phyloP scores from a whole-genome alignment of 345 rosid species.

The Aegle marmelos region DNA sequence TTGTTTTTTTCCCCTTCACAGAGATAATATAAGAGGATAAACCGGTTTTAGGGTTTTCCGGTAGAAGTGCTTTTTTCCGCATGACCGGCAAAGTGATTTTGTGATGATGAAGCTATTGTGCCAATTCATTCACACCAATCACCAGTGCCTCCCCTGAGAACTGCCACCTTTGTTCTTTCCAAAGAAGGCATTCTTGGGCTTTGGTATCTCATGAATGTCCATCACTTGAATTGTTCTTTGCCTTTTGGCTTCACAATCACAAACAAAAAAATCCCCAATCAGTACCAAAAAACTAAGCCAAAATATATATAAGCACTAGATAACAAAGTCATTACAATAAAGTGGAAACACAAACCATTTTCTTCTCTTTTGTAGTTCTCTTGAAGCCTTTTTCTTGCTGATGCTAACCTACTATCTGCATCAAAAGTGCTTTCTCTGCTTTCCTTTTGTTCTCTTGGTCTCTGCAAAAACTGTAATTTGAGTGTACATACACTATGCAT shows the following conservation, averaged over 20 bases:
- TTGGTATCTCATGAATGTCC: slow-evolving; percentile 97
- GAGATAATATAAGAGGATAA: slow-evolving; percentile 9
- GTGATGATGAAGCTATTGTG: neutral
- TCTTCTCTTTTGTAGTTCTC: slow-evolving; percentile 83
- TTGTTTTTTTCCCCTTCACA: slow-evolving; percentile 8
- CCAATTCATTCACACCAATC: slow-evolving; percentile 29
- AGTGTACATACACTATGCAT: neutral
- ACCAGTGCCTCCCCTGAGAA: slow-evolving; percentile 96
- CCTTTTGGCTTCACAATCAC: slow-evolving; percentile 76
- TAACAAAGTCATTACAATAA: neutral
- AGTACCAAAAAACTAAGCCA: neutral
- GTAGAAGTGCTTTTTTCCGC: neutral
- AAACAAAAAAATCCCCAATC: slow-evolving; percentile 3
- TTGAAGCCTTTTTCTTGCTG: slow-evolving; percentile 85
- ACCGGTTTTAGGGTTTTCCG: neutral
- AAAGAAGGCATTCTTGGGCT: slow-evolving; percentile 89
- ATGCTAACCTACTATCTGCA: slow-evolving; percentile 55
- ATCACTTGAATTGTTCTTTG: slow-evolving; percentile 99
- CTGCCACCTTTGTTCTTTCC: slow-evolving; percentile 76
- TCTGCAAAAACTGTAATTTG: slow-evolving; percentile 37
- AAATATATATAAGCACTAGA: neutral
- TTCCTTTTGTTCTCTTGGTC: slow-evolving; percentile 58
- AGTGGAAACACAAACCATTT: slow-evolving; percentile 59
- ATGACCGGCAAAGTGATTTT: neutral
- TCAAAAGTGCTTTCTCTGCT: slow-evolving; percentile 47